Evolutionary conservation across 805 yeast genomes (phyloP).

Genomic region (Huiozyma naganishii): DNA sequence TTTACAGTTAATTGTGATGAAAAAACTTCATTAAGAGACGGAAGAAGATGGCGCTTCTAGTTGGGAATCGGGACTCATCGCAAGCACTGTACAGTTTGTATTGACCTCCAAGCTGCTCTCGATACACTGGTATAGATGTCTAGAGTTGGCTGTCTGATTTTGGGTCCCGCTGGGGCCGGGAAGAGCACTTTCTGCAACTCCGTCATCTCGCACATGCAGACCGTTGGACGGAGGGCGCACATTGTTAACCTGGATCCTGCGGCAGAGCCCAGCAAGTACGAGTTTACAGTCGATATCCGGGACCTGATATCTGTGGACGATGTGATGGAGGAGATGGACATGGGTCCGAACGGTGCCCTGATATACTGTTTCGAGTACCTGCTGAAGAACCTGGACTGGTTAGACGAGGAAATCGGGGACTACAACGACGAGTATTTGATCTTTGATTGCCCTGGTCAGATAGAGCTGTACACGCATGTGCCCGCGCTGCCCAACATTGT

Average conservation of each 20-base stretch:
- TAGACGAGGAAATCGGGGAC: conserved; percentile 94
- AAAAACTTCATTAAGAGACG: no score
- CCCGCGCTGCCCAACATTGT: conserved; percentile 88
- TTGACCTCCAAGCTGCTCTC: background rate
- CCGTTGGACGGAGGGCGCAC: conserved; percentile 87
- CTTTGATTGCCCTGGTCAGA: conserved; percentile 96
- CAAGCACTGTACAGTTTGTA: no score
- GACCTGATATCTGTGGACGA: conserved; percentile 85
- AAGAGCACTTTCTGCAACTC: conserved; percentile 88
- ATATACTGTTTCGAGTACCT: conserved; percentile 90
- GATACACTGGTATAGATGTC: conserved; percentile 45
- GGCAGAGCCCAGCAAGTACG: conserved; percentile 85
- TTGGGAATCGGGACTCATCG: no score
- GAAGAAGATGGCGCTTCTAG: no score
- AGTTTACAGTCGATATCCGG: conserved; percentile 84
- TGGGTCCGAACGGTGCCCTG: conserved; percentile 93
- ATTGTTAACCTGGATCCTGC: conserved; percentile 95
- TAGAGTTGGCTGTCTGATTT: conserved; percentile 82
- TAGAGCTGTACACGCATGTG: conserved; percentile 86
- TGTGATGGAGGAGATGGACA: conserved; percentile 86
- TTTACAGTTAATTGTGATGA: no score
- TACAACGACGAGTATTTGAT: conserved; percentile 88
- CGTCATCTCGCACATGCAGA: conserved; percentile 76
- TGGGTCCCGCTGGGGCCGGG: conserved; percentile 98
- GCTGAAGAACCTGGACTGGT: conserved; percentile 86